Base-by-base conservation (phyloP, 768 basidiomycete genomes). In the Pleurotus tuoliensis region DNA sequence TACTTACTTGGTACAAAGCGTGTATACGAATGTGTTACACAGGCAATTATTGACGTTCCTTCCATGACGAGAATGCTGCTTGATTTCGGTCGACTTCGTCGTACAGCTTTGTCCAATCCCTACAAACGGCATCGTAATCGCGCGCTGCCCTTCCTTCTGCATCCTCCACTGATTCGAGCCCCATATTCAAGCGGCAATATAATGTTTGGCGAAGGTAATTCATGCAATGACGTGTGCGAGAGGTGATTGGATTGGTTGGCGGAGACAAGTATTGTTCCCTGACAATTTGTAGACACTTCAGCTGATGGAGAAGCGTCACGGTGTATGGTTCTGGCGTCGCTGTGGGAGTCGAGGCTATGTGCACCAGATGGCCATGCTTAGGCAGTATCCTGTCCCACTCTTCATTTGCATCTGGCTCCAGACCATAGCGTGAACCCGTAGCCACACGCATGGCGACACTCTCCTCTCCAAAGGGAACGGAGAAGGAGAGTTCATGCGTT, bases 231-330 rank as follows among this genome's bases (percentile, higher is more conserved):
- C 61, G 62, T 5, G 62, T 55, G 6, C 15, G 34, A 20, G 54
- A 20, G 27, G 30, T 16, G 12, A 59, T 55, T 5, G 57, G 39
- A 3, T 44, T 25, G 9, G 40, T 47, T 12, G 27, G 34, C 3
- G 57, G 55, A 13, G 30, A 53, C 24, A 62, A 56, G 38, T 69
- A 59, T 12, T 64, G 59, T 4, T 60, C 57, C 8, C 69, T 71
- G 43, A 76, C 61, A 56, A 75, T 70, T 40, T 67, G 67, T 20
- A 77, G 63, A 54, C 75, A 76, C 38, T 70, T 69, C 6, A 76
- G 64, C 59, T 75, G 74, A 58, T 77, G 76, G 60, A 77, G 73
- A 46, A 77, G 58, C 0, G 71, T 62, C 5, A 75, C 65, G 1
- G 73, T 76, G 63, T 73, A 70, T 18, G 66, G 48, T 40, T 57